These are phyloP conservation scores for Hypoxylon intermedium DNA, from an alignment of 495 filamentous ascomycete genomes.

Conservation along the genomic window DNA sequence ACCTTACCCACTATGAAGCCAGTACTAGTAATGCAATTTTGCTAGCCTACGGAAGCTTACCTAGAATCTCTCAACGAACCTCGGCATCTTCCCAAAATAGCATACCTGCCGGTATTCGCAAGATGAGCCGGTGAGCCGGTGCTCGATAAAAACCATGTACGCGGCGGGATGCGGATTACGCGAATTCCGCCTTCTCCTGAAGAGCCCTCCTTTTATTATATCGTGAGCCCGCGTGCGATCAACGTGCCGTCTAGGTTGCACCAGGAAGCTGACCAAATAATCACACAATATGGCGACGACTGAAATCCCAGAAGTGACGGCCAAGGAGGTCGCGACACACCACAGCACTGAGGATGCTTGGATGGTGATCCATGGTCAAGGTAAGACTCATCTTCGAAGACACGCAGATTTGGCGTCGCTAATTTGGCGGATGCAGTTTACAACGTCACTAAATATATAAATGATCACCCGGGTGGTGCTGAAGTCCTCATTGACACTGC, in stretches of 20 bases:
- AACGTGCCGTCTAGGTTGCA: neutral
- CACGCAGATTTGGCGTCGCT: neutral
- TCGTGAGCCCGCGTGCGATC: neutral
- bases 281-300: neutral
- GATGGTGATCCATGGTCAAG: slow-evolving; percentile 65
- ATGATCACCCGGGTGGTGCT: slow-evolving; percentile 67
- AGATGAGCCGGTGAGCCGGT: slow-evolving; percentile 2
- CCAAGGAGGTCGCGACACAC: slow-evolving; percentile 54
- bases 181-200: neutral
- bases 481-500: slow-evolving; percentile 62
- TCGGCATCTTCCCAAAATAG: slow-evolving; percentile 1
- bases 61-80: neutral
- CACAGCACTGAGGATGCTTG: slow-evolving; percentile 64
- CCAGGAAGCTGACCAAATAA: neutral
- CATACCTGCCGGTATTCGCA: neutral
- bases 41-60: neutral
- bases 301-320: slow-evolving; percentile 41
- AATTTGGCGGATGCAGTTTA: slow-evolving; percentile 53
- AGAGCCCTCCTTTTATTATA: neutral
- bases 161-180: neutral
- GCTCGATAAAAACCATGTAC: neutral
- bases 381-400: slow-evolving; percentile 35
- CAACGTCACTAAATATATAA: slow-evolving; percentile 63
- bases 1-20: neutral
- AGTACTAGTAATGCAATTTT: neutral